A percentile compares a stretch with the other conserved stretches of the same genome.
phyloP scores from a whole-genome alignment of 345 rosid genomes.

The Camelina hispida region DNA sequence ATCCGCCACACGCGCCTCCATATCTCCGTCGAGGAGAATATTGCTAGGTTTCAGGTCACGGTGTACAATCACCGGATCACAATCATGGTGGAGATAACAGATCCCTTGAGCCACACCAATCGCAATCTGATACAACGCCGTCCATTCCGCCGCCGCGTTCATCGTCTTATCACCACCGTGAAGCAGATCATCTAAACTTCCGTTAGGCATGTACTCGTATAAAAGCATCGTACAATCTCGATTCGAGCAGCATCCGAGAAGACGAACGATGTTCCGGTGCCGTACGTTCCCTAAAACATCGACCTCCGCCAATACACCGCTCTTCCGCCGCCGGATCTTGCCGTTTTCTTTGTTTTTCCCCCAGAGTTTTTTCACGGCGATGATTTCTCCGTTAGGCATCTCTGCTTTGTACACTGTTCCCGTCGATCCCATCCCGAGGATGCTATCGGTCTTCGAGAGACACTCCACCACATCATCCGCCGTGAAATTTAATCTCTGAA shows the following conservation, averaged over 20 bases:
- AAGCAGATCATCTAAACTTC: slow-evolving; percentile 79
- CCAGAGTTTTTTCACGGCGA: slow-evolving; percentile 98
- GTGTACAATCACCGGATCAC: slow-evolving; percentile 96
- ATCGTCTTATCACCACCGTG: slow-evolving; percentile 76
- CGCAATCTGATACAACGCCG: slow-evolving; percentile 79
- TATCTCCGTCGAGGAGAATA: slow-evolving; percentile 78
- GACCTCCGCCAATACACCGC: slow-evolving; percentile 91
- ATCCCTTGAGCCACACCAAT: slow-evolving; percentile 99
- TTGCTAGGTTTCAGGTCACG: slow-evolving; percentile 97
- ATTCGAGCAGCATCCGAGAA: slow-evolving; percentile 90
- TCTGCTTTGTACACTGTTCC: slow-evolving; percentile 94
- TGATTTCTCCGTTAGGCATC: slow-evolving; percentile 93
- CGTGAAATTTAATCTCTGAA: slow-evolving; percentile 85
- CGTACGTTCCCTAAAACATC: slow-evolving; percentile 90
- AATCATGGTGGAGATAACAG: slow-evolving; percentile 97
- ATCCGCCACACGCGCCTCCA: slow-evolving; percentile 99
- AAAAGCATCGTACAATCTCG: slow-evolving; percentile 90
- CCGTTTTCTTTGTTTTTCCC: slow-evolving; percentile 72
- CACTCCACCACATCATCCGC: slow-evolving; percentile 91
- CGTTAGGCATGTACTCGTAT: slow-evolving; percentile 96
- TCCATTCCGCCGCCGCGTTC: slow-evolving; percentile 80
- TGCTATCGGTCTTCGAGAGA: slow-evolving; percentile 67
- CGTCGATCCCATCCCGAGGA: slow-evolving; percentile 92
- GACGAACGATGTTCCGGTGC: slow-evolving; percentile 90
- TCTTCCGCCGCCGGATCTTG: slow-evolving; percentile 60